A percentile compares a stretch with the other conserved stretches of the same genome.
Evolutionary conservation across 163 green algal genomes (phyloP).

Genomic region (Scenedesmus sp.): DNA sequence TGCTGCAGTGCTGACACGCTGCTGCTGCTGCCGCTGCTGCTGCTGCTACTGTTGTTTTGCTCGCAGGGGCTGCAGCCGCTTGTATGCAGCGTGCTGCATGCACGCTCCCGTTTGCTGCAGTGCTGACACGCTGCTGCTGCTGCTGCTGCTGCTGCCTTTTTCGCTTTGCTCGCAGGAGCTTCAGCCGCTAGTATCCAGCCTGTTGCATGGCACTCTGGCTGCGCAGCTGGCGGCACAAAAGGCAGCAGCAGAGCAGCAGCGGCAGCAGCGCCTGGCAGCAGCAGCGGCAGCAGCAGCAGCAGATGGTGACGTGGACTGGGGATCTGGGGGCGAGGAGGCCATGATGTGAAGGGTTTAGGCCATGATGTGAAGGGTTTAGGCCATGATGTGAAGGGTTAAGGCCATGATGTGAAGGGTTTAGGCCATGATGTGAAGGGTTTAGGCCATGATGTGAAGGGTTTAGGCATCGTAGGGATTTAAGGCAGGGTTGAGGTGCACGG

Average conservation of each 20-base stretch:
- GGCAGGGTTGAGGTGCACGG: too few species aligned
- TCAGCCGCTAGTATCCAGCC: neutral
- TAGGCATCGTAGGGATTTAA: too few species aligned
- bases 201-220: conserved; percentile 11
- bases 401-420: too few species aligned
- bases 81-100: neutral
- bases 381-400: neutral
- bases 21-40: neutral
- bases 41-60: neutral
- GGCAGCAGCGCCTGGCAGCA: neutral
- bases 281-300: neutral
- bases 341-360: conserved; percentile 1
- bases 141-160: neutral
- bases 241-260: conserved; percentile 23
- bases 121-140: neutral
- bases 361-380: neutral
- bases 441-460: too few species aligned
- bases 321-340: conserved; percentile 17
- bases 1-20: neutral
- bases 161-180: neutral
- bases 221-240: neutral
- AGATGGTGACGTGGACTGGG: neutral
- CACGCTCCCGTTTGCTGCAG: too few species aligned
- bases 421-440: too few species aligned
- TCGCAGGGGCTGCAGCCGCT: too few species aligned